These are phyloP conservation scores for Aschersonia sp. DNA, from an alignment of 2,329 filamentous ascomycete species.

Conservation along the genomic window DNA sequence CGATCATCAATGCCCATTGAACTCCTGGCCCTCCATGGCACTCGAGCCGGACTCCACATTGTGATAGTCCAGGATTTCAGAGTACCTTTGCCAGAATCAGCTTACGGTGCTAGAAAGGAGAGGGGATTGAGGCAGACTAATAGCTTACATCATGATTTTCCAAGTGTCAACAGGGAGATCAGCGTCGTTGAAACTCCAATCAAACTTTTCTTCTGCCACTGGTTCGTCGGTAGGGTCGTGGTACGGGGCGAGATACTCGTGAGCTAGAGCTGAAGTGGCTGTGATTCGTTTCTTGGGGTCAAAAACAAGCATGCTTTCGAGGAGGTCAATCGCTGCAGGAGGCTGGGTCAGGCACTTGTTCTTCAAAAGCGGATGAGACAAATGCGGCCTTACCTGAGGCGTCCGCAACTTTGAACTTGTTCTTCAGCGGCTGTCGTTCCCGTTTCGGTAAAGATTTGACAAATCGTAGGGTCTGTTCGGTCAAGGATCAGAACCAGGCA, in stretches of 20 bases:
- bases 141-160: constrained; percentile 98
- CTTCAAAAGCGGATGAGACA: too few species aligned
- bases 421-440: constrained; percentile 69
- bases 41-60: constrained; percentile 55
- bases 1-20: constrained; percentile 18
- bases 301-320: constrained; percentile 96
- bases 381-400: constrained; percentile 46
- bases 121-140: neutral
- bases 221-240: constrained; percentile 97
- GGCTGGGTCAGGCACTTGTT: neutral
- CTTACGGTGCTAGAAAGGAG: neutral
- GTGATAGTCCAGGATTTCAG: constrained; percentile 96
- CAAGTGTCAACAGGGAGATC: constrained; percentile 97
- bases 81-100: constrained; percentile 54
- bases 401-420: constrained; percentile 95
- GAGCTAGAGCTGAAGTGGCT: constrained; percentile 70
- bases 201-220: constrained; percentile 90
- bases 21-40: constrained; percentile 23
- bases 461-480: constrained; percentile 70
- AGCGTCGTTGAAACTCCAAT: constrained; percentile 99
- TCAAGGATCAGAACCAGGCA: neutral
- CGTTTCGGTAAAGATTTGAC: constrained; percentile 95
- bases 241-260: constrained; percentile 91
- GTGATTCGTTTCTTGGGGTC: constrained; percentile 94
- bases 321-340: constrained; percentile 65